Evolutionary conservation across 495 filamentous ascomycete species (phyloP).

Genomic region (Neohortaea acidophila): DNA sequence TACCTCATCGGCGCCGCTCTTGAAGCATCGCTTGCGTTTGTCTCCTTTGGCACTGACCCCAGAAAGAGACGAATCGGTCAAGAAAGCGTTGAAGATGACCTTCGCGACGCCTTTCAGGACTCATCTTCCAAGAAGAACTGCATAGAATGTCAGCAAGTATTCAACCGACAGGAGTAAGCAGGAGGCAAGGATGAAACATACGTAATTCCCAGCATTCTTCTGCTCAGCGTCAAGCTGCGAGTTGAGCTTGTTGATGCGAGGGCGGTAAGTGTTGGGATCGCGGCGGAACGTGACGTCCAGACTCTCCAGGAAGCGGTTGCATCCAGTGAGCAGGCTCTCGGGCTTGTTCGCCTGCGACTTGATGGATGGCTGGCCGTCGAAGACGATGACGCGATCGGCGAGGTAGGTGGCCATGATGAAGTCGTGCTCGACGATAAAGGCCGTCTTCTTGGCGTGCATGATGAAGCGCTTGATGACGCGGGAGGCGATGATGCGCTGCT

Average conservation of each 20-base stretch:
- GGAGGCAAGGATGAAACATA: constrained; percentile 32
- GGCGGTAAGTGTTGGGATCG: constrained; percentile 87
- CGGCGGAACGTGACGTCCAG: constrained; percentile 96
- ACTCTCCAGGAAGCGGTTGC: constrained; percentile 91
- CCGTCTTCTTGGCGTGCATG: constrained; percentile 99
- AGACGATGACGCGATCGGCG: constrained; percentile 95
- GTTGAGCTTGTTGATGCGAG: constrained; percentile 94
- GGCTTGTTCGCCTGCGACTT: constrained; percentile 76
- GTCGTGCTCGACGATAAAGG: constrained; percentile 98
- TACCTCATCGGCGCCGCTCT: constrained; percentile 27
- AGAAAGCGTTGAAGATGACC: constrained; percentile 1
- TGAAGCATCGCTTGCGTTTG: constrained; percentile 21
- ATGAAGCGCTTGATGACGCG: constrained; percentile 99
- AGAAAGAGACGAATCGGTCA: background rate
- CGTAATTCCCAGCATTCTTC: constrained; percentile 83
- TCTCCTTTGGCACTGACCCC: constrained; percentile 7
- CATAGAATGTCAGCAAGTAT: constrained; percentile 5
- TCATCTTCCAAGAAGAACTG: constrained; percentile 86
- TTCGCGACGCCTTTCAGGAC: constrained; percentile 49
- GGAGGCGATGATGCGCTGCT: constrained; percentile 94
- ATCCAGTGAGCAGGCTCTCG: constrained; percentile 84
- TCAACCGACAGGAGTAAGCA: constrained; percentile 4
- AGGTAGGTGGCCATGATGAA: constrained; percentile 99
- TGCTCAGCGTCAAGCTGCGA: constrained; percentile 95
- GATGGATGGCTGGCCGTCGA: constrained; percentile 82